Base-by-base conservation (phyloP, 2,329 filamentous ascomycete species). In the Colletotrichum lini region DNA sequence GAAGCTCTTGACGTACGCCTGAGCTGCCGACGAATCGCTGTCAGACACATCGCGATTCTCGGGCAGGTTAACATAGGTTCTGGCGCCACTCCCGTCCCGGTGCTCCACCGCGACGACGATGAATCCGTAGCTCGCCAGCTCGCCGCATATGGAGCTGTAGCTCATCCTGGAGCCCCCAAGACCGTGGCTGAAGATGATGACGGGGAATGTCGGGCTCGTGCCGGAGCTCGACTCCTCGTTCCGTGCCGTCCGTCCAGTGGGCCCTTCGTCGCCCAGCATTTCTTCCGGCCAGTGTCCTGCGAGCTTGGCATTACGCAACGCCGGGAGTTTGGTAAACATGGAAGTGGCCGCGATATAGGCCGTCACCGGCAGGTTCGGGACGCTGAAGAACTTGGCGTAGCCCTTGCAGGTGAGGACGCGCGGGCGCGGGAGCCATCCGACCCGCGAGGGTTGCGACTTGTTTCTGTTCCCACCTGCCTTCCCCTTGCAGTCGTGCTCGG, bases 151-250 rank as follows among this genome's bases (percentile, higher is more conserved):
- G 18, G 86, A 85, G 21, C 88, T 90, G 75, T 91, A 92, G 73
- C 86, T 87, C 2, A 90, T 91, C 57, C 90, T 81, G 2, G 88
- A 91, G 0, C 90, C 90, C 6, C 90, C 90, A 7, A 93, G 79
- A 0, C 91, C 91, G 78, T 93, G 91, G 75, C 88, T 91, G 78
- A 93, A 93, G 26, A 93, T 83, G 44, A 93, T 82, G 26, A 92
- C 80, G 1, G 91, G 90, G 70, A 92, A 92, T 4, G 73, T 82
- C 0, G 89, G 87, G 70, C 75, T 79, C 40, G 79, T 78, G 3
- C 75, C 65, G 1, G 74, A 73, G 26, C 35, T 61, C 59, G 21
- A 65, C 59, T 67, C 69, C 53, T 77, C 73, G 53, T 72, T 50
- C 21, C 73, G 68, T 84, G 83, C 56, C 49, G 74, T 64, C 66